These are phyloP conservation scores for Leptosphaerulina australis DNA, from an alignment of 2,329 filamentous ascomycete species.

Conservation along the genomic window DNA sequence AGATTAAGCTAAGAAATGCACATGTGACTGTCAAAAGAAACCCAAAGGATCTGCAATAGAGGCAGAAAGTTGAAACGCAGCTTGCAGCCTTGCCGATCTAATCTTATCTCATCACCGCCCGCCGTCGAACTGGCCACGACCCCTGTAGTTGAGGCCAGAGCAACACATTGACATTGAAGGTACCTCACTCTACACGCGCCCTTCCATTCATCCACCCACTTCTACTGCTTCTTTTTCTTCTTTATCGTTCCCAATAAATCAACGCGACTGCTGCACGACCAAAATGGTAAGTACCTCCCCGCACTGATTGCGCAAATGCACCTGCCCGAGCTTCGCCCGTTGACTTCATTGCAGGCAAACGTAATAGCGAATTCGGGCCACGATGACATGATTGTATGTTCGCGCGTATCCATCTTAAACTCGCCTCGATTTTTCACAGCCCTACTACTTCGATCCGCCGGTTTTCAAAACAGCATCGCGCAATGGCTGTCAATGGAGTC, in stretches of 20 bases:
- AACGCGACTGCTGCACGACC: conserved; percentile 15
- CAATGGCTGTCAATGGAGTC: conserved; percentile 25
- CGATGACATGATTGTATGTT: conserved; percentile 99
- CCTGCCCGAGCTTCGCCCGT: conserved; percentile 36
- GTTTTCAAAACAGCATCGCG: conserved; percentile 7
- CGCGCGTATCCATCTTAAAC: conserved; percentile 1
- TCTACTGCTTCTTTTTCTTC: neutral
- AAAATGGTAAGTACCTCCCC: conserved; percentile 36
- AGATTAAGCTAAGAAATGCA: too few species aligned
- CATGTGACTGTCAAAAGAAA: too few species aligned
- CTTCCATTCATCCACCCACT: conserved; percentile 4
- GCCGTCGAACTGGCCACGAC: conserved; percentile 26
- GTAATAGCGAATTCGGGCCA: conserved; percentile 86
- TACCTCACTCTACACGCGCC: conserved; percentile 23
- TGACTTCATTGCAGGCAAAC: conserved; percentile 64
- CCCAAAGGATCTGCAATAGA: too few species aligned
- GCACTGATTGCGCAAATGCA: conserved; percentile 14
- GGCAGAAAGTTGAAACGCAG: too few species aligned
- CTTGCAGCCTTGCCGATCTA: conserved; percentile 25
- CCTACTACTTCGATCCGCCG: neutral
- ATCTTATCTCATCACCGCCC: conserved; percentile 40
- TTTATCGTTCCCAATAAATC: neutral
- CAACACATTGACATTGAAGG: conserved; percentile 40
- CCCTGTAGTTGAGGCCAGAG: conserved; percentile 44
- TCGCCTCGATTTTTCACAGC: neutral